Conservation (phyloP, 345 rosid species). For the Alliaria petiolata region DNA sequence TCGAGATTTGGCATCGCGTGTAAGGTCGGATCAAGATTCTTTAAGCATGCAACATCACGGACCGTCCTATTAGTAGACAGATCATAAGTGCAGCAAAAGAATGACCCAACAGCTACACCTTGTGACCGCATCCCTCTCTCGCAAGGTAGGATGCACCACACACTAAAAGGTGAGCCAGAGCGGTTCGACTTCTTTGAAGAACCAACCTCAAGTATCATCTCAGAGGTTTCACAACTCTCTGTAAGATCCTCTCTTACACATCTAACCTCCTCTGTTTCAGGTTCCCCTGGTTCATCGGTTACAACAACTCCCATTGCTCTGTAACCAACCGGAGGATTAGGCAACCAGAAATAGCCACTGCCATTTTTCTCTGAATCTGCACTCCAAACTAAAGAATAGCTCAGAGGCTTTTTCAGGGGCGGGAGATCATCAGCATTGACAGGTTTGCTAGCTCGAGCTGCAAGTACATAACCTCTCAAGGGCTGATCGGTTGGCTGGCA, state of each 20-base stretch:
- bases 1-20: slow-evolving; percentile 80
- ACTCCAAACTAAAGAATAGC: slow-evolving; percentile 56
- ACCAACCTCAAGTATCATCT: slow-evolving; percentile 42
- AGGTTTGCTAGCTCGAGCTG: slow-evolving; percentile 34
- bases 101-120: slow-evolving; percentile 84
- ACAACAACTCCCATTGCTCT: slow-evolving; percentile 81
- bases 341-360: slow-evolving; percentile 72
- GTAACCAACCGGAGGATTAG: slow-evolving; percentile 77
- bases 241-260: slow-evolving; percentile 87
- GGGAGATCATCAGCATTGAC: slow-evolving; percentile 33
- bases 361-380: slow-evolving; percentile 38
- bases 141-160: slow-evolving; percentile 68
- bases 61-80: slow-evolving; percentile 33
- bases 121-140: slow-evolving; percentile 60
- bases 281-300: slow-evolving; percentile 43
- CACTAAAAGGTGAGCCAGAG: slow-evolving; percentile 41
- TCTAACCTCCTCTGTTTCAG: slow-evolving; percentile 57
- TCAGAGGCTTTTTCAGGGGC: slow-evolving; percentile 53
- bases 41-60: slow-evolving; percentile 63
- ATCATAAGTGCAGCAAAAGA: slow-evolving; percentile 53
- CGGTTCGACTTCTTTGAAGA: slow-evolving; percentile 30
- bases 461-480: slow-evolving; percentile 72
- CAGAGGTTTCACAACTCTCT: slow-evolving; percentile 58
- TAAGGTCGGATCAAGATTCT: slow-evolving; percentile 53
- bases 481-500: slow-evolving; percentile 64